Evolutionary conservation across 306 rosid genomes (phyloP).

Genomic region (Cercis canadensis): DNA sequence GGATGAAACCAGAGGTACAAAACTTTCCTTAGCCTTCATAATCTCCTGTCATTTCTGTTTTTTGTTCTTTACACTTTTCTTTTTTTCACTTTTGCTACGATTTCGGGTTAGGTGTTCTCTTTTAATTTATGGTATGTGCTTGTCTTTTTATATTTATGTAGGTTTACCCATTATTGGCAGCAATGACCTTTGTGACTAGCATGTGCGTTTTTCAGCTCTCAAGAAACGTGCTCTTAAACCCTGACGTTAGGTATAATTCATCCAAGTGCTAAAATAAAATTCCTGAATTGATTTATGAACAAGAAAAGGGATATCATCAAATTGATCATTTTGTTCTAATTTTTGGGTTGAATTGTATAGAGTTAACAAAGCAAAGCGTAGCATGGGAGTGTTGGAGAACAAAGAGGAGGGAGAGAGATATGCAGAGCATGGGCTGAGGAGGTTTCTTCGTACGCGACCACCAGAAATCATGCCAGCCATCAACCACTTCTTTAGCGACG

Average conservation of each 20-base stretch:
- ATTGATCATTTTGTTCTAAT: too few species aligned
- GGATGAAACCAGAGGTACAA: too few species aligned
- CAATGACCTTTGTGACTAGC: slow-evolving; percentile 81
- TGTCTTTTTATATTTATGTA: slow-evolving; percentile 4
- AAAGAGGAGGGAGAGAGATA: slow-evolving; percentile 83
- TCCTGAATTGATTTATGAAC: neutral
- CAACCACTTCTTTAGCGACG: slow-evolving; percentile 73
- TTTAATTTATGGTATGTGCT: too few species aligned
- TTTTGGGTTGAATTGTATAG: slow-evolving; percentile 42
- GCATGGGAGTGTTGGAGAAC: slow-evolving; percentile 72
- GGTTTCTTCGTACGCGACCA: slow-evolving; percentile 76
- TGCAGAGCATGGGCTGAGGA: slow-evolving; percentile 71
- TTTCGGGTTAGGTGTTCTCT: neutral
- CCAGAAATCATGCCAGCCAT: slow-evolving; percentile 85
- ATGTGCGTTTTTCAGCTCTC: slow-evolving; percentile 69
- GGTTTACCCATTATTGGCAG: slow-evolving; percentile 87
- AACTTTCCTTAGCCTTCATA: too few species aligned
- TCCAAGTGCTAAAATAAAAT: neutral
- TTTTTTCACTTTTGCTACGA: too few species aligned
- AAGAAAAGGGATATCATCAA: neutral
- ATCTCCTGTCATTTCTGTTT: too few species aligned
- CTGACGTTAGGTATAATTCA: slow-evolving; percentile 75
- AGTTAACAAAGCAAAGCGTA: slow-evolving; percentile 58
- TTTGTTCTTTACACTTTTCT: too few species aligned
- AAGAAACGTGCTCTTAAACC: slow-evolving; percentile 67